Conservation (phyloP, 1,284 basidiomycete species). For the Austroboletus novae-zelandiae region DNA sequence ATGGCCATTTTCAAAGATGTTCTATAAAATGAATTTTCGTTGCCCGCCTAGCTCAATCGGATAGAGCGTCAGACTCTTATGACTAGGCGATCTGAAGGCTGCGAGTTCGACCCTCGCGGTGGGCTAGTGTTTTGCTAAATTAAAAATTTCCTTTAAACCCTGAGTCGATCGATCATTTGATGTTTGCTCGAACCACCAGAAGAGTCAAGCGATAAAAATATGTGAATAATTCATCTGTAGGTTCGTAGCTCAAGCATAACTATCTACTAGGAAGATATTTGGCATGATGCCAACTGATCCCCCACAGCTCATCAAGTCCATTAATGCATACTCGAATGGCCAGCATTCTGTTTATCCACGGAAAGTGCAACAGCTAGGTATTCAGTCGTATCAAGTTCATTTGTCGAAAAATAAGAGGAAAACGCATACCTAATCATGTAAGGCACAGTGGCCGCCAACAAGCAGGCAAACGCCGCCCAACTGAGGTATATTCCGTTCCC, state of each 20-base stretch:
- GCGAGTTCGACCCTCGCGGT: constrained; percentile 91
- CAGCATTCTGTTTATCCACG: constrained; percentile 51
- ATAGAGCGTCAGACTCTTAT: constrained; percentile 79
- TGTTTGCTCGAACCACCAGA: neutral
- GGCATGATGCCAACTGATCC: constrained; percentile 4
- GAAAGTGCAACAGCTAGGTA: constrained; percentile 61
- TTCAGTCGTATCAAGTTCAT: constrained; percentile 7
- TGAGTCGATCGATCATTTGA: no score
- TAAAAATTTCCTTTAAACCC: no score
- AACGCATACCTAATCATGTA: constrained; percentile 64
- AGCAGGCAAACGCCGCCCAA: constrained; percentile 69
- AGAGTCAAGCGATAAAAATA: constrained; percentile 21
- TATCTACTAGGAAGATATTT: constrained; percentile 6
- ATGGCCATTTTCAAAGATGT: no score
- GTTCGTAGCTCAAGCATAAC: constrained; percentile 3
- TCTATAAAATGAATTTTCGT: no score
- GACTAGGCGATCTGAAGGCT: constrained; percentile 70
- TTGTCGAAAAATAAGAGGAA: neutral
- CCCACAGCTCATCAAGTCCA: constrained; percentile 9
- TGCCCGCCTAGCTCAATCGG: constrained; percentile 84
- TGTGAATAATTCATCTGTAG: constrained; percentile 16
- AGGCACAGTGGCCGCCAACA: constrained; percentile 62
- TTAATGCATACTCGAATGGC: constrained; percentile 21
- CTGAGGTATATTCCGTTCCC: constrained; percentile 62
- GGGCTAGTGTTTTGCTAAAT: constrained; percentile 48